phyloP scores from a whole-genome alignment of 192 early-diverging fungal genomes.

The Gryganskiella cystojenkinii region DNA sequence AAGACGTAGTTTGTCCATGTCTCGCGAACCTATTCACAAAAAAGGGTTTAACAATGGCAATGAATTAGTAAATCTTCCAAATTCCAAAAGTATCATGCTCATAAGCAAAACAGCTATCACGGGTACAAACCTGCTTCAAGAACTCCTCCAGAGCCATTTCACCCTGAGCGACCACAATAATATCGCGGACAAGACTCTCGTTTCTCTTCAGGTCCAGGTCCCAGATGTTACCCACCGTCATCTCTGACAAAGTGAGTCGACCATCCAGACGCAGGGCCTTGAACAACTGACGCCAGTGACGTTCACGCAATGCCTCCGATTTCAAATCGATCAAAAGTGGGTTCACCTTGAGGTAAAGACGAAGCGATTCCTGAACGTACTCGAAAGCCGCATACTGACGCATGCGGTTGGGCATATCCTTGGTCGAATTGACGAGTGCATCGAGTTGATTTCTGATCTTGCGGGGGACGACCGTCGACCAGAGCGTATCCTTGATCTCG shows the following conservation, averaged over 20 bases:
- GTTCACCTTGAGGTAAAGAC: conserved; percentile 84
- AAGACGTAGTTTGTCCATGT: conserved; percentile 93
- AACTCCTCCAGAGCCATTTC: conserved; percentile 99
- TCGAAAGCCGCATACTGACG: conserved; percentile 97
- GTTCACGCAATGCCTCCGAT: conserved; percentile 94
- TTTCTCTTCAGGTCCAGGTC: conserved; percentile 91
- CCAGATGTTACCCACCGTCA: conserved; percentile 97
- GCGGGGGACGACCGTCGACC: conserved; percentile 88
- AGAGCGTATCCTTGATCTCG: conserved; percentile 89
- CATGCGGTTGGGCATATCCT: conserved; percentile 97
- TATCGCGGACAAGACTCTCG: conserved; percentile 86
- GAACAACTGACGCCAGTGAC: conserved; percentile 97
- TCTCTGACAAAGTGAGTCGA: conserved; percentile 74
- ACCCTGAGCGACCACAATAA: conserved; percentile 94
- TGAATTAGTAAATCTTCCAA: no score
- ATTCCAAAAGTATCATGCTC: no score
- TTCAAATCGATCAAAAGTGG: conserved; percentile 87
- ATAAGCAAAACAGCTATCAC: no score
- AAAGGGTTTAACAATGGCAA: no score
- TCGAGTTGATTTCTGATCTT: conserved; percentile 92
- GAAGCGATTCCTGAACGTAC: conserved; percentile 89
- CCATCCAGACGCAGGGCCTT: conserved; percentile 82
- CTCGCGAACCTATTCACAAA: conserved; percentile 79
- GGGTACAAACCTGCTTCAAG: conserved; percentile 82
- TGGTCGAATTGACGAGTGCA: conserved; percentile 79